Evolutionary conservation across 1,139 yeast species (phyloP).

Genomic region (Geotrichum siamense): DNA sequence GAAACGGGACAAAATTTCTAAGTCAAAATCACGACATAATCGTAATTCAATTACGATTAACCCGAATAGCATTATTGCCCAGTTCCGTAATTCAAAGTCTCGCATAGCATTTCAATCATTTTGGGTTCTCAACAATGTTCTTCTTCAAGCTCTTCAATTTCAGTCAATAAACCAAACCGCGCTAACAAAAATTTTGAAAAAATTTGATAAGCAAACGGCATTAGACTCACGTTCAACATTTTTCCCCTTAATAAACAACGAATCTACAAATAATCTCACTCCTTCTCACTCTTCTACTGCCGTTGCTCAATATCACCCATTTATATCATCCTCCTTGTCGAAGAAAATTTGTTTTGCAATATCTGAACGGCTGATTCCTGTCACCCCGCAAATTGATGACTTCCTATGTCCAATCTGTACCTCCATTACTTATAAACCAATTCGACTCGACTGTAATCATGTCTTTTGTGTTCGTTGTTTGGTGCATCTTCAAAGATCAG

Average conservation of each 20-base stretch:
- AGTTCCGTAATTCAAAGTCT: constrained; percentile 47
- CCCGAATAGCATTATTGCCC: constrained; percentile 30
- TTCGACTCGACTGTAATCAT: constrained; percentile 55
- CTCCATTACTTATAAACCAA: constrained; percentile 64
- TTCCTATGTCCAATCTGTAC: constrained; percentile 68
- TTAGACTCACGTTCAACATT: constrained; percentile 37
- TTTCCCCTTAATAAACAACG: constrained; percentile 20
- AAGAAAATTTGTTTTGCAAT: constrained; percentile 51
- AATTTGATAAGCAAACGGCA: constrained; percentile 66
- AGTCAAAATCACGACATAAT: neutral
- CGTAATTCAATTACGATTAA: constrained; percentile 5
- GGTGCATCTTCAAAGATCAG: constrained; percentile 55
- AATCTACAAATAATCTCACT: no score
- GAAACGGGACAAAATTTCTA: neutral
- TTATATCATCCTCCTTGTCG: constrained; percentile 46
- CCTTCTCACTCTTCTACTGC: constrained; percentile 7
- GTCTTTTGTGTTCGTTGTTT: constrained; percentile 65
- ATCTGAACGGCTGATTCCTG: constrained; percentile 46
- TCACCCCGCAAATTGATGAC: constrained; percentile 68
- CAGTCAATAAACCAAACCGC: constrained; percentile 60
- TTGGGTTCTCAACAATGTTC: constrained; percentile 46
- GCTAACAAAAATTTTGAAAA: constrained; percentile 58
- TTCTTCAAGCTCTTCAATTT: constrained; percentile 53
- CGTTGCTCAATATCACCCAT: constrained; percentile 38
- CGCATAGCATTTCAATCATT: constrained; percentile 45